Percentiles rank a stretch among this genome's conserved stretches.
These are phyloP conservation scores for Thyridium curvatum DNA, from an alignment of 2,329 filamentous ascomycete genomes.

Conservation along the genomic window DNA sequence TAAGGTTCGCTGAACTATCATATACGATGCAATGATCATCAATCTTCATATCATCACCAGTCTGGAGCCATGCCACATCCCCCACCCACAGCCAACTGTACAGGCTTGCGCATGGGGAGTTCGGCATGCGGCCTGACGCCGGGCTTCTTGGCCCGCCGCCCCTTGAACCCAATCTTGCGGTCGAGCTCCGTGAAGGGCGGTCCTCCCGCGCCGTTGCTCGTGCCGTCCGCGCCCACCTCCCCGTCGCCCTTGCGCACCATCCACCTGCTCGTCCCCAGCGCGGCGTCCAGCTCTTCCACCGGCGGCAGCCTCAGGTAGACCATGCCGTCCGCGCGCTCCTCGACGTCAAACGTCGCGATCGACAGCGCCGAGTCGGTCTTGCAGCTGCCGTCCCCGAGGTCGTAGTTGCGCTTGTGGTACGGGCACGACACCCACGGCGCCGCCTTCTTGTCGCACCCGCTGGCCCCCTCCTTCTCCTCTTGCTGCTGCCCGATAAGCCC, in stretches of 20 bases:
- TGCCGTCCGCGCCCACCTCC: too few species aligned
- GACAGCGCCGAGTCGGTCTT: constrained; percentile 68
- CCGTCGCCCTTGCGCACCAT: constrained; percentile 67
- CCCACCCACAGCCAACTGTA: constrained; percentile 28
- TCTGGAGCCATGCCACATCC: constrained; percentile 38
- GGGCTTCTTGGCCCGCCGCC: constrained; percentile 34
- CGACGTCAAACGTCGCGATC: constrained; percentile 75
- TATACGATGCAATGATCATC: not conserved
- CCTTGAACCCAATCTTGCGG: constrained; percentile 36
- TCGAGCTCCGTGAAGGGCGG: constrained; percentile 37
- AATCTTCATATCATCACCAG: constrained; percentile 25
- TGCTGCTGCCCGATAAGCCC: constrained; percentile 59
- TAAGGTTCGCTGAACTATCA: too few species aligned
- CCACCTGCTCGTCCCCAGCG: constrained; percentile 74
- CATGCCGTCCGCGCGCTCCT: constrained; percentile 67
- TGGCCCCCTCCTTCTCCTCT: constrained; percentile 36
- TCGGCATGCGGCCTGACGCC: constrained; percentile 26
- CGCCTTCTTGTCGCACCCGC: constrained; percentile 13
- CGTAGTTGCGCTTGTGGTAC: constrained; percentile 85
- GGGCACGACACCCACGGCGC: constrained; percentile 80
- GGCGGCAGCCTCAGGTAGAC: constrained; percentile 78
- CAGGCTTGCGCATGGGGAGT: constrained; percentile 26
- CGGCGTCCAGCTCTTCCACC: constrained; percentile 70
- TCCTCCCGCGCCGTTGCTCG: constrained; percentile 18
- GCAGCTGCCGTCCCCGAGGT: constrained; percentile 66